phyloP scores from a whole-genome alignment of 306 rosid genomes.

The Astragalus membranaceus region DNA sequence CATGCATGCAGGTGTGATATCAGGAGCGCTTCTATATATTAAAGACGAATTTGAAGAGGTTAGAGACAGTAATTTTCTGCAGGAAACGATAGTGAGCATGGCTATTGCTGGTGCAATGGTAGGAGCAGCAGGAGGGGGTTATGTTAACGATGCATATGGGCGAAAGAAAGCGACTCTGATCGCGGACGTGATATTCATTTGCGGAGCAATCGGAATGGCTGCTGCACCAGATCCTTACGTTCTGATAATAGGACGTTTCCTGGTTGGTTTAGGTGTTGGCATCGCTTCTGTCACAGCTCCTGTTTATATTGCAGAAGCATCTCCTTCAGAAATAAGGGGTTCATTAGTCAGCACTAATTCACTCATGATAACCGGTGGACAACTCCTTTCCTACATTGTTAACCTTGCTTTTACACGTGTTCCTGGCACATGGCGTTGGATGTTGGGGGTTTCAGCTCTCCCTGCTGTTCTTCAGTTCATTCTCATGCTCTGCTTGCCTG shows the following conservation, averaged over 20 bases:
- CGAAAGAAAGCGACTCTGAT: conserved; percentile 72
- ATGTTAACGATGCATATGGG: conserved; percentile 73
- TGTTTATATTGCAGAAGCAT: conserved; percentile 81
- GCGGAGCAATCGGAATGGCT: conserved; percentile 71
- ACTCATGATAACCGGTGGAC: conserved; percentile 85
- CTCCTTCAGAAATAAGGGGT: conserved; percentile 90
- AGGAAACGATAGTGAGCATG: conserved; percentile 91
- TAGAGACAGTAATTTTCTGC: conserved; percentile 25
- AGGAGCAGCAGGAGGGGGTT: conserved; percentile 85
- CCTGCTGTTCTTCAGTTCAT: conserved; percentile 78
- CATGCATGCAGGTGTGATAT: conserved; percentile 41
- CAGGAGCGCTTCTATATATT: conserved; percentile 39
- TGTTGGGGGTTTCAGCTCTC: conserved; percentile 80
- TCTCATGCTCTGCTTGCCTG: conserved; percentile 76
- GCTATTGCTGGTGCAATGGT: conserved; percentile 77
- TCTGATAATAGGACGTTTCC: conserved; percentile 69
- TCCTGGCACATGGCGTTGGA: conserved; percentile 96
- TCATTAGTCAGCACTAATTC: conserved; percentile 69
- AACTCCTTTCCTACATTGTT: conserved; percentile 65
- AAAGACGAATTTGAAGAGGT: conserved; percentile 38
- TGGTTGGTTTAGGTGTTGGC: conserved; percentile 72
- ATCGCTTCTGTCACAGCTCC: conserved; percentile 88
- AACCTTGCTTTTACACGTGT: conserved; percentile 66
- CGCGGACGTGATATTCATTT: conserved; percentile 58
- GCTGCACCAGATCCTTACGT: conserved; percentile 59